These are phyloP conservation scores for Cladobotryum protrusum DNA, from an alignment of 2,329 filamentous ascomycete genomes.

Conservation along the genomic window DNA sequence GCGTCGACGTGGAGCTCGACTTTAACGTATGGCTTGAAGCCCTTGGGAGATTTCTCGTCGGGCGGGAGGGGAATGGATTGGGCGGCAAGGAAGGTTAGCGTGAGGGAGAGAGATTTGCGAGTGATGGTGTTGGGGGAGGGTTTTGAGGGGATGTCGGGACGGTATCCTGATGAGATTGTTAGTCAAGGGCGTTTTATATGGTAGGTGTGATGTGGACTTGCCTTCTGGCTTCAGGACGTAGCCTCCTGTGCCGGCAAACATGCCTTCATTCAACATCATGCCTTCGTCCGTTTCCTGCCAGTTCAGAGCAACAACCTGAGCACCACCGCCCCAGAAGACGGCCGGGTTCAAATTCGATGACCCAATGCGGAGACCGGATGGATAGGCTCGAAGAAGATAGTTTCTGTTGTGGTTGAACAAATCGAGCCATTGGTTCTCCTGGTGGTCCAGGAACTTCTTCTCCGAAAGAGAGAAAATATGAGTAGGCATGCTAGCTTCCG, in stretches of 20 bases:
- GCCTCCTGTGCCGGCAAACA: slow-evolving; percentile 79
- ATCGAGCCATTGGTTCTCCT: slow-evolving; percentile 39
- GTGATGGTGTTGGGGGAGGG: slow-evolving; percentile 27
- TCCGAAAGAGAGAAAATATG: slow-evolving; percentile 66
- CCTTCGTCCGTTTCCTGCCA: slow-evolving; percentile 89
- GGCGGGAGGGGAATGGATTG: slow-evolving; percentile 66
- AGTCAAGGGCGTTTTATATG: neutral
- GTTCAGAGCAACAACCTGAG: slow-evolving; percentile 88
- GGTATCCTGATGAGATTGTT: slow-evolving; percentile 22
- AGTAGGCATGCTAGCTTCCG: slow-evolving; percentile 58
- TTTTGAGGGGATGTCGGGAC: slow-evolving; percentile 19
- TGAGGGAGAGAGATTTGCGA: slow-evolving; percentile 60
- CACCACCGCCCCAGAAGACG: slow-evolving; percentile 79
- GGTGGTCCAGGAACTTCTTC: slow-evolving; percentile 56
- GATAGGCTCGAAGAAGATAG: slow-evolving; percentile 83
- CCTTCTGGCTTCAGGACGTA: slow-evolving; percentile 81
- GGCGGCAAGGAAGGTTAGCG: slow-evolving; percentile 67
- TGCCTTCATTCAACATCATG: slow-evolving; percentile 93
- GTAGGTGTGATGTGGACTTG: slow-evolving; percentile 19
- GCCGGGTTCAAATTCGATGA: slow-evolving; percentile 85
- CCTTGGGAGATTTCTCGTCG: slow-evolving; percentile 41
- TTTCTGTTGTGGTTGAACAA: slow-evolving; percentile 78
- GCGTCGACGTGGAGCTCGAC: slow-evolving; percentile 77
- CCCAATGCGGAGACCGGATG: slow-evolving; percentile 70
- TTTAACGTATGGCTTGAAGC: slow-evolving; percentile 76